Evolutionary conservation across 345 rosid genomes (phyloP), one percentile per base, ranked within the genome.

Genomic region (Noccaea caerulescens): DNA sequence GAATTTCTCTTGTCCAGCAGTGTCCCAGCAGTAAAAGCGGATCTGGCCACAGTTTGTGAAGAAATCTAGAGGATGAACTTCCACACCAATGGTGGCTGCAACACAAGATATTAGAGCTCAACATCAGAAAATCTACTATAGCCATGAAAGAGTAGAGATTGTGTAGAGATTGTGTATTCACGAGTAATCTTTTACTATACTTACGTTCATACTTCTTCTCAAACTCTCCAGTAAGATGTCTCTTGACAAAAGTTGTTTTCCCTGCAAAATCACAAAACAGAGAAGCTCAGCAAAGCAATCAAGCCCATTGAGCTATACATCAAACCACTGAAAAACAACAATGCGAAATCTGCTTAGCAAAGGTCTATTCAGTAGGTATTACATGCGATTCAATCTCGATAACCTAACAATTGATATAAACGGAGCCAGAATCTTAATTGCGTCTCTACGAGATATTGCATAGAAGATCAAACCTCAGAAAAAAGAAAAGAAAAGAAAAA

Each of bases 11-110:
- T 93, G 98, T 0, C 98, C 96, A 11, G 98, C 97, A 56, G 98
- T 93, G 33, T 93, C 97, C 98, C 97, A 93, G 84, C 97, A 91
- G 77, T 93, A 87, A 65, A 93, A 93, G 2, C 98, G 83, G 73
- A 93, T 79, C 73, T 91, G 86, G 12, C 98, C 98, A 32, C 94
- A 87, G 80, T 91, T 93, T 0, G 98, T 93, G 75, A 82, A 85
- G 90, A 93, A 93, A 60, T 93, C 98, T 79, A 93, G 58, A 0
- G 98, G 97, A 72, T 89, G 98, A 77, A 93, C 97, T 79, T 89
- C 98, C 36, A 93, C 98, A 65, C 96, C 98, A 49, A 93, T 91
- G 1, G 98, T 93, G 56, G 97, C 96, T 93, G 83, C 32, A 53
- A 4, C 47, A 52, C 5, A 33, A 8, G 37, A 51, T 1, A 46